Evolutionary conservation across 768 basidiomycete species (phyloP).

Genomic region (Cystobasidium onofrii): DNA sequence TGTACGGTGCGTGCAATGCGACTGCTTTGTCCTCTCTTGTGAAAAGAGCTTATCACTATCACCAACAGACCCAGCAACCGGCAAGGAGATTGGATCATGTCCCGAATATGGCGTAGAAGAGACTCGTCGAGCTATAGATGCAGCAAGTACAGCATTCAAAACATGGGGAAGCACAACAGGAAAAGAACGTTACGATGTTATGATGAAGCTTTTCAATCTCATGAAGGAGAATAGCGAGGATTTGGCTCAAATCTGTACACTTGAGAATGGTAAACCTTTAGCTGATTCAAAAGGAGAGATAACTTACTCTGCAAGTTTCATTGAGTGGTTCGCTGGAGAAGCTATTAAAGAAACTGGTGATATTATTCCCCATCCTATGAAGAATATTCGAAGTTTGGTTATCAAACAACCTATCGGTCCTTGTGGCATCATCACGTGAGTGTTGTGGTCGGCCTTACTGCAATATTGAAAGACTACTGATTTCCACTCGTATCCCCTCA

Average conservation of each 20-base stretch:
- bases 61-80: constrained; percentile 69
- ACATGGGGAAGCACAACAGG: constrained; percentile 80
- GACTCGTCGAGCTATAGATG: constrained; percentile 72
- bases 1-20: constrained; percentile 60
- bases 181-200: constrained; percentile 71
- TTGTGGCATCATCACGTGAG: constrained; percentile 44
- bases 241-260: constrained; percentile 71
- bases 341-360: constrained; percentile 88
- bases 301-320: constrained; percentile 54
- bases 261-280: constrained; percentile 92
- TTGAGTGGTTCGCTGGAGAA: constrained; percentile 62
- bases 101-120: constrained; percentile 84
- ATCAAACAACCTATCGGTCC: constrained; percentile 74
- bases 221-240: constrained; percentile 82
- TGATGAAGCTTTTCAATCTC: constrained; percentile 67
- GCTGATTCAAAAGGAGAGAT: constrained; percentile 79
- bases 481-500: neutral
- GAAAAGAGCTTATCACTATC: neutral
- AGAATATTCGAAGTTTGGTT: constrained; percentile 68
- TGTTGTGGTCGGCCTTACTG: constrained; percentile 33
- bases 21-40: neutral
- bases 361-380: constrained; percentile 67
- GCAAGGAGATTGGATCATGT: constrained; percentile 69
- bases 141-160: constrained; percentile 70
- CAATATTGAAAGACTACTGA: neutral